Conservation (phyloP, 495 filamentous ascomycete genomes). For the Trichoderma gamsii region DNA sequence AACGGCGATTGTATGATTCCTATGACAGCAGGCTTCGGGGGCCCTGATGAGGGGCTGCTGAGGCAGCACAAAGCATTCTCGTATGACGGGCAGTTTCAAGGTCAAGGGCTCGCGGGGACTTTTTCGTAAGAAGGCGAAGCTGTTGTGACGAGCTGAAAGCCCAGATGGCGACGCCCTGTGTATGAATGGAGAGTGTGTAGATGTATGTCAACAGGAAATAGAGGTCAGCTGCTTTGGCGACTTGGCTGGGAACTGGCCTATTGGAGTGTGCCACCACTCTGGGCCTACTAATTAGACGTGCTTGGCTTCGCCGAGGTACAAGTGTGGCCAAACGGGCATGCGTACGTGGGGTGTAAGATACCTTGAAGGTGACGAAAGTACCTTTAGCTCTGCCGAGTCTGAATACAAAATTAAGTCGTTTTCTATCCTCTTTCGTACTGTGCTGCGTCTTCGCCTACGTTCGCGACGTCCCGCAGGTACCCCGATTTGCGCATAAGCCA, state of each 20-base stretch:
- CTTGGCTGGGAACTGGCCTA: constrained; percentile 3
- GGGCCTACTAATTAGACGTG: not conserved
- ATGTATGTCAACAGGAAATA: not conserved
- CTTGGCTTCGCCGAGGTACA: not conserved
- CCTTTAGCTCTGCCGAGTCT: not conserved
- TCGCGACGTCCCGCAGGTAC: not conserved
- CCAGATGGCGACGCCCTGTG: not conserved
- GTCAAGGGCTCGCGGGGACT: not conserved
- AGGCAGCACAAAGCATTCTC: constrained; percentile 14
- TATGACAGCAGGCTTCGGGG: not conserved
- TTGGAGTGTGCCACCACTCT: not conserved
- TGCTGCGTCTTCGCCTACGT: not conserved
- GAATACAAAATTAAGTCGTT: too few species aligned
- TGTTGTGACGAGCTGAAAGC: not conserved
- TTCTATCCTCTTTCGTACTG: not conserved
- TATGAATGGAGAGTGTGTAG: not conserved
- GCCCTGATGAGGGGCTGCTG: constrained; percentile 13
- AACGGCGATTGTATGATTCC: not conserved
- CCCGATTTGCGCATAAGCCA: not conserved
- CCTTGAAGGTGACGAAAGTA: not conserved
- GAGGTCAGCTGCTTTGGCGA: constrained; percentile 6
- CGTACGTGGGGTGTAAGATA: not conserved
- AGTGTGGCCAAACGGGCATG: not conserved
- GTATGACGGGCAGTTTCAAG: constrained; percentile 4
- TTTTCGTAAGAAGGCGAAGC: not conserved